Percentiles rank a stretch among this genome's conserved stretches.
These are phyloP conservation scores for Edhazardia aedis DNA, from an alignment of 371 early-diverging fungal genomes.

Conservation along the genomic window DNA sequence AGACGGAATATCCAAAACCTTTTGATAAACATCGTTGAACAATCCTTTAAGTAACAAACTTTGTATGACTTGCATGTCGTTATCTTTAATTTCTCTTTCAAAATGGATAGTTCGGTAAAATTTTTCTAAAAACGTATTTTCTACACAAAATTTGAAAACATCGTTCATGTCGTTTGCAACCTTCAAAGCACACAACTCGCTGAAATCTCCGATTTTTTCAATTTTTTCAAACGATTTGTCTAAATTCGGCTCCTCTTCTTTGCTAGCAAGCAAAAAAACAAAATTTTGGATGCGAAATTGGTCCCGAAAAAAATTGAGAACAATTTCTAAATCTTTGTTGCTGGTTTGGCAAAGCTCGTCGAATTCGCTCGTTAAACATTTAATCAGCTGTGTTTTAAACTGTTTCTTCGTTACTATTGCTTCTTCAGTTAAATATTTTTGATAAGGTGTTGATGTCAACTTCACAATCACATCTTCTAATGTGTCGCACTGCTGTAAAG, in stretches of 20 bases:
- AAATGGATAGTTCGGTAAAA: slow-evolving; percentile 21
- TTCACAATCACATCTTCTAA: slow-evolving; percentile 9
- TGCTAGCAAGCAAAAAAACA: slow-evolving; percentile 22
- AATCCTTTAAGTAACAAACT: slow-evolving; percentile 24
- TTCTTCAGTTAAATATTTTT: background rate
- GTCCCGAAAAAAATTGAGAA: slow-evolving; percentile 32
- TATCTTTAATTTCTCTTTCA: slow-evolving; percentile 25
- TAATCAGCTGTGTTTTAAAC: background rate
- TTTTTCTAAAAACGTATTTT: slow-evolving; percentile 32
- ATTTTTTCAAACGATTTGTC: slow-evolving; percentile 12
- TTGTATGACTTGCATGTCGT: slow-evolving; percentile 25
- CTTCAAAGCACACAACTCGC: slow-evolving; percentile 32
- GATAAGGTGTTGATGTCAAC: background rate
- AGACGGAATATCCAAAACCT: background rate
- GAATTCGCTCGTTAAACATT: background rate
- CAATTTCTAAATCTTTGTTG: background rate
- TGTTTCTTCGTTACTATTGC: background rate
- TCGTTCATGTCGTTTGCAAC: slow-evolving; percentile 35
- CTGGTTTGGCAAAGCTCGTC: background rate
- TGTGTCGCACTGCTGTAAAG: slow-evolving; percentile 1
- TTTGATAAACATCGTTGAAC: slow-evolving; percentile 20
- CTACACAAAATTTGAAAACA: slow-evolving; percentile 36
- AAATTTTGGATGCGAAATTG: slow-evolving; percentile 36
- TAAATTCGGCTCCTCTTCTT: slow-evolving; percentile 19
- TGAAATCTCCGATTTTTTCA: slow-evolving; percentile 34